Conservation (phyloP, 2,329 filamentous ascomycete genomes). For the Phaeosphaeriaceae sp. region DNA sequence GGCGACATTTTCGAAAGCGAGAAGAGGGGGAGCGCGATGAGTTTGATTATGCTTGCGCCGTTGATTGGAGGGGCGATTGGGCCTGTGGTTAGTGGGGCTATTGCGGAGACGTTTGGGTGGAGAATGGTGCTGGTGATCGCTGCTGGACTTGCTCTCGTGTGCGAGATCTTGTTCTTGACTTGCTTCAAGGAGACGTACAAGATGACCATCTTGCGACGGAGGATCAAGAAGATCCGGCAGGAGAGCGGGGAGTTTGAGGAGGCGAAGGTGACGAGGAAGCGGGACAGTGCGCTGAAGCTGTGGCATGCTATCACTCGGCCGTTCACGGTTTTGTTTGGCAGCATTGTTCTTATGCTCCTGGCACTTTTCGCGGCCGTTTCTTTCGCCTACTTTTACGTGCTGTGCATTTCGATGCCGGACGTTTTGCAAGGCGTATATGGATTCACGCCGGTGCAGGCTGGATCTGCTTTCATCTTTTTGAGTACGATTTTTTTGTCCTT, state of each 20-base stretch:
- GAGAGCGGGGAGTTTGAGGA: conserved; percentile 18
- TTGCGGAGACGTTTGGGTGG: conserved; percentile 66
- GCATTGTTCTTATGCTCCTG: conserved; percentile 63
- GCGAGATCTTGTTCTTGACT: conserved; percentile 61
- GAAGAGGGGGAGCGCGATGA: conserved; percentile 66
- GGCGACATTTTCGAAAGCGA: conserved; percentile 69
- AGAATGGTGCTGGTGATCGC: conserved; percentile 61
- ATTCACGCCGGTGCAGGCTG: conserved; percentile 60
- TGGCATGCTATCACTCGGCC: conserved; percentile 53
- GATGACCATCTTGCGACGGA: conserved; percentile 58
- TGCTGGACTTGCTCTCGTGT: conserved; percentile 56
- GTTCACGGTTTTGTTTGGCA: conserved; percentile 54
- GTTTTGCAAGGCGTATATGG: conserved; percentile 53
- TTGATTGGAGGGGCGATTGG: conserved; percentile 66
- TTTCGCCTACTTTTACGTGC: conserved; percentile 57
- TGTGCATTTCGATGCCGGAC: conserved; percentile 55
- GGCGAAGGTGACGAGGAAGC: conserved; percentile 17
- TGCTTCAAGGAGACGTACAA: conserved; percentile 69
- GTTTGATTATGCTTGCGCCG: conserved; percentile 64
- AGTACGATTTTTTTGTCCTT: conserved; percentile 48
- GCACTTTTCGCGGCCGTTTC: conserved; percentile 52
- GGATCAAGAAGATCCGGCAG: conserved; percentile 28
- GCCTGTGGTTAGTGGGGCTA: conserved; percentile 63
- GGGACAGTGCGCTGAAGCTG: conserved; percentile 34
- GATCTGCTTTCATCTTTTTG: conserved; percentile 63